Percentiles rank a stretch among this genome's conserved stretches.
Evolutionary conservation across 805 yeast genomes (phyloP).

Genomic region (Candida pini): DNA sequence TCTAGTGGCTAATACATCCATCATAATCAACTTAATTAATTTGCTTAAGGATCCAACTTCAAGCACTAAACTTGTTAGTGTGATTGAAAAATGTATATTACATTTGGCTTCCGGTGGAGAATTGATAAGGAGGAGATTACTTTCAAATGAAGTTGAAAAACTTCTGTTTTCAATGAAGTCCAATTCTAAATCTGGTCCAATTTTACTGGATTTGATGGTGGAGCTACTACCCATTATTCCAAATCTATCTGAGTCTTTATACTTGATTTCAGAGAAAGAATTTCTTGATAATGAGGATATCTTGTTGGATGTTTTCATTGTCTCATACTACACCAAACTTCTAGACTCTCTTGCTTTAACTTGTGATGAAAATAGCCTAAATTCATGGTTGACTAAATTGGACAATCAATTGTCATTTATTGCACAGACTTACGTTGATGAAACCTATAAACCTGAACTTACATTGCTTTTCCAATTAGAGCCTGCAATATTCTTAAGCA

Average conservation of each 20-base stretch:
- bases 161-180: slow-evolving; percentile 18
- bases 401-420: slow-evolving; percentile 20
- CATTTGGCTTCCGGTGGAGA: slow-evolving; percentile 22
- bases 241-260: slow-evolving; percentile 20
- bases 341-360: slow-evolving; percentile 8
- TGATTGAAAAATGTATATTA: slow-evolving; percentile 18
- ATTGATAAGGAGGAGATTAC: slow-evolving; percentile 25
- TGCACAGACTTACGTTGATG: slow-evolving; percentile 19
- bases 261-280: slow-evolving; percentile 18
- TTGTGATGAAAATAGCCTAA: background rate
- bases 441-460: slow-evolving; percentile 19
- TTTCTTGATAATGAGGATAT: slow-evolving; percentile 24
- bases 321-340: slow-evolving; percentile 28
- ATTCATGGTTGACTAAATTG: slow-evolving; percentile 9
- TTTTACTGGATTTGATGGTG: slow-evolving; percentile 28
- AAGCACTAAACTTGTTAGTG: slow-evolving; percentile 17
- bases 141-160: slow-evolving; percentile 20
- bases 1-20: slow-evolving; percentile 27
- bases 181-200: slow-evolving; percentile 22
- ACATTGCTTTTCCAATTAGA: slow-evolving; percentile 20
- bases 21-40: slow-evolving; percentile 20
- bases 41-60: slow-evolving; percentile 17
- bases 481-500: slow-evolving; percentile 14
- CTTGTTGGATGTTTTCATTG: slow-evolving; percentile 22
- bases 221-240: slow-evolving; percentile 22